Evolutionary conservation across 2,329 filamentous ascomycete genomes (phyloP).

Genomic region (Orbilia brochopaga): DNA sequence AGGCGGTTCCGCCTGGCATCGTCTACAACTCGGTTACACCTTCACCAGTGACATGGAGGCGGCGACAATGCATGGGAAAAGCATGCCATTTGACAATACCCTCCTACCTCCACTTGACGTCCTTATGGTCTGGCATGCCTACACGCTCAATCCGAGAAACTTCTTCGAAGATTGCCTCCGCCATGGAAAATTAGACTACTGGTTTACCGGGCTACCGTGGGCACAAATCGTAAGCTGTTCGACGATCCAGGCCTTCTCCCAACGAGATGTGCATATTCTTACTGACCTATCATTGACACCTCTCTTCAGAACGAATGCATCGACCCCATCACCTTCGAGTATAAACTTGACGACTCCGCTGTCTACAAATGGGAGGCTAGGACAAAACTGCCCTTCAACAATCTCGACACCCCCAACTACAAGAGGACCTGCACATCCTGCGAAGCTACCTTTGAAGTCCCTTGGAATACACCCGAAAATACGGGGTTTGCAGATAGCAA

Average conservation of each 20-base stretch:
- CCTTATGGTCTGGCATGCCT: slow-evolving; percentile 79
- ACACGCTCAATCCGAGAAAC: slow-evolving; percentile 76
- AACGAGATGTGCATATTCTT: too few relatives aligned
- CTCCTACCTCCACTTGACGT: slow-evolving; percentile 64
- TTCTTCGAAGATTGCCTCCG: slow-evolving; percentile 77
- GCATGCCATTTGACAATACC: slow-evolving; percentile 31
- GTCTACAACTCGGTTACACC: slow-evolving; percentile 9
- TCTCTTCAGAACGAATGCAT: slow-evolving; percentile 60
- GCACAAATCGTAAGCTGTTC: slow-evolving; percentile 62
- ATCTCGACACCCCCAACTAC: slow-evolving; percentile 38
- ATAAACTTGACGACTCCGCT: slow-evolving; percentile 49
- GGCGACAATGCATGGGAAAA: slow-evolving; percentile 15
- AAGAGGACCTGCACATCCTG: slow-evolving; percentile 33
- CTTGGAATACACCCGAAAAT: slow-evolving; percentile 59
- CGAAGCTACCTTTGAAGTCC: slow-evolving; percentile 52
- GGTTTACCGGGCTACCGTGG: slow-evolving; percentile 73
- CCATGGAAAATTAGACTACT: slow-evolving; percentile 64
- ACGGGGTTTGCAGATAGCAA: slow-evolving; percentile 68
- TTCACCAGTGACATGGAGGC: slow-evolving; percentile 39
- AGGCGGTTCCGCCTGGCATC: slow-evolving; percentile 20
- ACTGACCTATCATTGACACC: slow-evolving; percentile 61
- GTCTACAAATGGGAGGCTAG: slow-evolving; percentile 46
- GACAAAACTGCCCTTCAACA: slow-evolving; percentile 29
- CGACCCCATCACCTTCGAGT: slow-evolving; percentile 50
- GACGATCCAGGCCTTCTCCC: slow-evolving; percentile 59